Evolutionary conservation across 106 monocot species (phyloP).

Genomic region (Dendrobium officinale): DNA sequence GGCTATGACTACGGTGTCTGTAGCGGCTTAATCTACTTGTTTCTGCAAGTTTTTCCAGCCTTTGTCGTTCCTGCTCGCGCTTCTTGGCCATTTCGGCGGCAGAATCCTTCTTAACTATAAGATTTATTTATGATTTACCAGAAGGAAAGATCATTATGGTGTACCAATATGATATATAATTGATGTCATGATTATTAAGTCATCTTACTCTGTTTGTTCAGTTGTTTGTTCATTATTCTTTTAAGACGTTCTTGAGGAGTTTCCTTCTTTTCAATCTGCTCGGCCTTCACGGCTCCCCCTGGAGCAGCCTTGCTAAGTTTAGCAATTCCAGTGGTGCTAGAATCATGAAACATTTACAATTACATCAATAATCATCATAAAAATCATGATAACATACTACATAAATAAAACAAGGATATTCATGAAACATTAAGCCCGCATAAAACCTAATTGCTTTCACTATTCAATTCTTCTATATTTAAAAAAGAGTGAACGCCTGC

Average conservation of each 20-base stretch:
- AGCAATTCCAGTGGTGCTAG: conserved; percentile 55
- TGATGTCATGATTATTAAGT: background rate
- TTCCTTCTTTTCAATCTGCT: conserved; percentile 77
- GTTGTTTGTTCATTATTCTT: conserved; percentile 96
- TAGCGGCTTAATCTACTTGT: conserved; percentile 54
- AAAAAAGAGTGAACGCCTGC: background rate
- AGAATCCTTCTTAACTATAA: conserved; percentile 83
- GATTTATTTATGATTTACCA: background rate
- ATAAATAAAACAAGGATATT: background rate
- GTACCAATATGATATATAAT: background rate
- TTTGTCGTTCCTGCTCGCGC: conserved; percentile 79
- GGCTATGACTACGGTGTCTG: conserved; percentile 49
- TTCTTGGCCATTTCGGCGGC: conserved; percentile 90
- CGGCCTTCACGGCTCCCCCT: conserved; percentile 45
- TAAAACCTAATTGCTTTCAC: background rate
- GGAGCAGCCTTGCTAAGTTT: conserved; percentile 65
- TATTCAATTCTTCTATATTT: background rate
- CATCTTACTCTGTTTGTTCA: conserved; percentile 88
- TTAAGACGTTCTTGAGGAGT: conserved; percentile 98
- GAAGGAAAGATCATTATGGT: too few species aligned
- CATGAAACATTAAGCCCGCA: too few species aligned
- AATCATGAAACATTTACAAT: conserved; percentile 14
- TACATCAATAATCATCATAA: conserved; percentile 3
- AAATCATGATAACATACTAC: background rate
- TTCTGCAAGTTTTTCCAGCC: conserved; percentile 78